Conservation (phyloP, 2,329 filamentous ascomycete genomes). For the Aureobasidium melanogenum region DNA sequence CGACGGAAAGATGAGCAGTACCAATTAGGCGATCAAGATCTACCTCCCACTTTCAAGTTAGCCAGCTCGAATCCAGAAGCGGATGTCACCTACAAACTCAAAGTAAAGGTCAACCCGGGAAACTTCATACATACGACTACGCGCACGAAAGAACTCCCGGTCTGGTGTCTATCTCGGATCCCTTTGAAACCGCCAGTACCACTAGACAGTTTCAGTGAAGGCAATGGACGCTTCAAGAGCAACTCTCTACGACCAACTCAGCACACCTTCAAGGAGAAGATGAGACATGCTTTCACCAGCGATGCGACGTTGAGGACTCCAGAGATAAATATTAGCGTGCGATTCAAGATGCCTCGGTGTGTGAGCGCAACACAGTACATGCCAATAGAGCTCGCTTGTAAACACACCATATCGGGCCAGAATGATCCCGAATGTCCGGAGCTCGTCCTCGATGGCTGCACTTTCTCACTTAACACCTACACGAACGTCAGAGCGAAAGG, state of each 20-base stretch:
- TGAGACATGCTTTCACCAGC: not conserved
- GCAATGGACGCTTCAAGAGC: slow-evolving; percentile 2
- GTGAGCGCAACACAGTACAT: not conserved
- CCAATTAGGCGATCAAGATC: not conserved
- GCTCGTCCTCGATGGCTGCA: not conserved
- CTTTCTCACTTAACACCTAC: not conserved
- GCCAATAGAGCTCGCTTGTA: not conserved
- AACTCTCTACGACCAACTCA: not conserved
- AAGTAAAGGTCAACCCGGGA: slow-evolving; percentile 5
- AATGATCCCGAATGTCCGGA: not conserved
- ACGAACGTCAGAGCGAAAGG: not conserved
- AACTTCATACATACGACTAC: not conserved
- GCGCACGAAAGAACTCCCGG: not conserved
- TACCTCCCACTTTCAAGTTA: slow-evolving; percentile 1
- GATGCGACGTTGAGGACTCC: slow-evolving; percentile 1
- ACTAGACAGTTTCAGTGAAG: not conserved
- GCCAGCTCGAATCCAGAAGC: not conserved
- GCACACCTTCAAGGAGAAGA: slow-evolving; percentile 6
- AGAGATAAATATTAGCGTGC: not conserved
- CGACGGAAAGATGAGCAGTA: not conserved
- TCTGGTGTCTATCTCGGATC: not conserved
- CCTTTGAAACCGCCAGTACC: not conserved
- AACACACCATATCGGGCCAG: not conserved
- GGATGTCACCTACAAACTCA: not conserved
- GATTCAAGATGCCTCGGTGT: not conserved